Percentiles rank a stretch among this genome's conserved stretches.
phyloP scores from a whole-genome alignment of 768 basidiomycete genomes.

The Guyanaporus albipodus region DNA sequence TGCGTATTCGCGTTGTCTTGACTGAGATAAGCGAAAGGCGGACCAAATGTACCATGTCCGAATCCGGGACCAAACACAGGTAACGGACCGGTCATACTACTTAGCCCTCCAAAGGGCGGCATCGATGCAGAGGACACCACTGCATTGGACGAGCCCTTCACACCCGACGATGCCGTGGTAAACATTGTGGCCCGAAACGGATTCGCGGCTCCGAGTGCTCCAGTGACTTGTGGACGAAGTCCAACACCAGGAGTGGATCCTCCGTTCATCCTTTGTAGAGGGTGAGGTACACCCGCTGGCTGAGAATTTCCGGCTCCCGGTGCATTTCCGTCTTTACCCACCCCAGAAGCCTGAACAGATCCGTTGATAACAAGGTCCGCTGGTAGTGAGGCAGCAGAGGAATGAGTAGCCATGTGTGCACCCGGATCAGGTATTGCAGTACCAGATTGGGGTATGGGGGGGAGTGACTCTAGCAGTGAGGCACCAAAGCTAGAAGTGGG shows the following conservation, averaged over 20 bases:
- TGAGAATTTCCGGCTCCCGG: conserved; percentile 35
- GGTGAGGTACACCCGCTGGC: conserved; percentile 20
- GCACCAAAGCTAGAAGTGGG: conserved; percentile 80
- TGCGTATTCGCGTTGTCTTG: conserved; percentile 25
- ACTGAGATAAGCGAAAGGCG: conserved; percentile 18
- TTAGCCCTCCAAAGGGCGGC: conserved; percentile 23
- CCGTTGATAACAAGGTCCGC: conserved; percentile 12
- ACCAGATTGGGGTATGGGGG: conserved; percentile 63
- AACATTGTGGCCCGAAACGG: conserved; percentile 68
- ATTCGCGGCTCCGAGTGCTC: conserved; percentile 46
- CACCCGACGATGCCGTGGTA: conserved; percentile 20
- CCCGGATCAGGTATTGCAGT: conserved; percentile 42
- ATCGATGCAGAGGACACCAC: conserved; percentile 24
- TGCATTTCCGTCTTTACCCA: conserved; percentile 16
- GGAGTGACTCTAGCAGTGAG: conserved; percentile 66
- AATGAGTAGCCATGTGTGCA: conserved; percentile 9
- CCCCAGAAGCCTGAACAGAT: conserved; percentile 8
- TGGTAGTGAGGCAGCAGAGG: conserved; percentile 26
- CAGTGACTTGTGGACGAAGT: conserved; percentile 61
- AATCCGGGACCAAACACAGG: conserved; percentile 15
- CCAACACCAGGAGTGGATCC: conserved; percentile 38
- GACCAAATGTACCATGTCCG: conserved; percentile 21
- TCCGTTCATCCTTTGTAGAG: conserved; percentile 13
- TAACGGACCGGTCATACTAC: conserved; percentile 2
- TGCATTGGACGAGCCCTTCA: conserved; percentile 1